Evolutionary conservation across 768 basidiomycete genomes (phyloP).

Genomic region (Suillus brevipes): DNA sequence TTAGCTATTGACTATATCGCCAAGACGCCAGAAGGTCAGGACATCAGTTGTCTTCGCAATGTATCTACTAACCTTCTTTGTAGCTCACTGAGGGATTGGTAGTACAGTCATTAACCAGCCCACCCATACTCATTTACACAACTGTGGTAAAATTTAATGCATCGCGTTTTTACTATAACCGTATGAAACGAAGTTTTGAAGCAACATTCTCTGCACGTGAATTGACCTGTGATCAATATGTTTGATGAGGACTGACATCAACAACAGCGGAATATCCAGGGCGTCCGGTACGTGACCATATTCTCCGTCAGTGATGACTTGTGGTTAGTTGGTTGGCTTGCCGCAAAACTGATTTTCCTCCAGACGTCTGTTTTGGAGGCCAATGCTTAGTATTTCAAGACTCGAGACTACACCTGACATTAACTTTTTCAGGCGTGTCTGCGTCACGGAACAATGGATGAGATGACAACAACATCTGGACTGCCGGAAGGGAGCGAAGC

Average conservation of each 20-base stretch:
- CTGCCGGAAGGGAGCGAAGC: background rate
- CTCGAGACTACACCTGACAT: background rate
- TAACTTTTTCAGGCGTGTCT: background rate
- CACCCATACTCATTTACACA: background rate
- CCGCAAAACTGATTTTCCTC: background rate
- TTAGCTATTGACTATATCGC: conserved; percentile 93
- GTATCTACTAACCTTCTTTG: conserved; percentile 18
- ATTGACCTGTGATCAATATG: background rate
- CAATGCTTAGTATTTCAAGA: background rate
- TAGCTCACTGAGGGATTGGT: conserved; percentile 47
- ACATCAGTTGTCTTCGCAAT: conserved; percentile 9
- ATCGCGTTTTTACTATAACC: background rate
- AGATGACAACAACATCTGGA: background rate
- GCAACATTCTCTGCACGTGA: background rate
- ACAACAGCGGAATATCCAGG: background rate
- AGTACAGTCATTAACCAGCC: background rate
- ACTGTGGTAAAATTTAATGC: background rate
- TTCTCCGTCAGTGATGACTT: background rate
- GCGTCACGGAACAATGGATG: background rate
- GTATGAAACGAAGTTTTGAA: background rate
- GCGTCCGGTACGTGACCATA: background rate
- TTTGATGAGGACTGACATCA: background rate
- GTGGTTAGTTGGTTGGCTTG: background rate
- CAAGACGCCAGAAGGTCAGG: conserved; percentile 85
- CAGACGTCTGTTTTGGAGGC: background rate